Percentiles rank a stretch among this genome's conserved stretches.
Evolutionary conservation across 306 rosid species (phyloP).

Genomic region (Vicia faba): DNA sequence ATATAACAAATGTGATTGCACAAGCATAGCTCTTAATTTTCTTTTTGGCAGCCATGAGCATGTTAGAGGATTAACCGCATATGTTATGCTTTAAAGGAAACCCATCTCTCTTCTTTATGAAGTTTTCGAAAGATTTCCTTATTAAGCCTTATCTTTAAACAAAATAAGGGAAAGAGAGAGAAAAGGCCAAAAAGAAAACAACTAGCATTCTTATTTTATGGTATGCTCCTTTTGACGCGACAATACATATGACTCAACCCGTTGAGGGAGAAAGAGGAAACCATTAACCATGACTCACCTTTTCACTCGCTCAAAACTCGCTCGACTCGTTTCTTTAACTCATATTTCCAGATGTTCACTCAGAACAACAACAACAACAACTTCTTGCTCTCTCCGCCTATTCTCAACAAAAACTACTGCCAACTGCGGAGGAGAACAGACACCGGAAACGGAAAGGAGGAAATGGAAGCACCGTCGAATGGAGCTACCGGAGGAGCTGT

Average conservation of each 20-base stretch:
- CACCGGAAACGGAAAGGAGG: constrained; percentile 51
- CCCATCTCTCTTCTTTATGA: no score
- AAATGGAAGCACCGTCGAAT: background rate
- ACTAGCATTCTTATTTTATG: background rate
- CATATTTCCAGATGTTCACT: background rate
- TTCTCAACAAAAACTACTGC: constrained; percentile 37
- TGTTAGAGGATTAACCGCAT: no score
- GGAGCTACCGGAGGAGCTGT: constrained; percentile 71
- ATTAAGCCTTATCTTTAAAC: background rate
- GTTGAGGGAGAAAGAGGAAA: background rate
- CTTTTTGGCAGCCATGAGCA: no score
- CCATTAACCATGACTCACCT: constrained; percentile 4
- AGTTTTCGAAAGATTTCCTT: background rate
- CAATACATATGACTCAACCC: background rate
- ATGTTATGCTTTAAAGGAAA: no score
- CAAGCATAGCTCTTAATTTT: no score
- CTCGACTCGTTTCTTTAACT: constrained; percentile 1
- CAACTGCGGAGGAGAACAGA: constrained; percentile 23
- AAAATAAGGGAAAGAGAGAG: background rate
- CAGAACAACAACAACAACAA: background rate
- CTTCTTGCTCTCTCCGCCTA: background rate
- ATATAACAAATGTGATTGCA: no score
- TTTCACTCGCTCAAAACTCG: constrained; percentile 10
- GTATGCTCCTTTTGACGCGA: background rate
- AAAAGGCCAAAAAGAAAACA: background rate